Percentiles rank a stretch among this genome's conserved stretches.
phyloP scores from a whole-genome alignment of 768 basidiomycete species.

The Fomitopsis serialis region DNA sequence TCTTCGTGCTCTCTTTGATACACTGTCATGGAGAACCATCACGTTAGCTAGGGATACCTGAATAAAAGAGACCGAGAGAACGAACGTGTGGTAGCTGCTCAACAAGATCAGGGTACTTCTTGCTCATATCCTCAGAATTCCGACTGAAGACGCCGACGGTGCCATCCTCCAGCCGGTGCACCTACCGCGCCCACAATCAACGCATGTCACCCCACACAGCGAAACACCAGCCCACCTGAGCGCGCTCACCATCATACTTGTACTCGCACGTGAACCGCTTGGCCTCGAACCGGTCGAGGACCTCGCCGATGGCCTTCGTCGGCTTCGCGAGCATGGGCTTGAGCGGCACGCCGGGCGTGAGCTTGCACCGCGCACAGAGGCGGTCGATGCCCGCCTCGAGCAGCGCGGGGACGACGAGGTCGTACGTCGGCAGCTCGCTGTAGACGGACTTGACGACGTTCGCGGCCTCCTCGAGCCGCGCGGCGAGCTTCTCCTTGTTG shows the following conservation, averaged over 20 bases:
- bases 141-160: constrained; percentile 89
- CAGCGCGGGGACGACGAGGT: constrained; percentile 86
- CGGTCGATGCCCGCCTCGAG: constrained; percentile 71
- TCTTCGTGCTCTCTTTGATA: constrained; percentile 74
- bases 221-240: constrained; percentile 51
- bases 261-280: constrained; percentile 98
- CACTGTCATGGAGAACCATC: constrained; percentile 44
- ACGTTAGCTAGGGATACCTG: neutral
- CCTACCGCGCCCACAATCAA: constrained; percentile 31
- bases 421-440: constrained; percentile 92
- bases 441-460: constrained; percentile 85
- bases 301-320: constrained; percentile 97
- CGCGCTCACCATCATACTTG: constrained; percentile 98
- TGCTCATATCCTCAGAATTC: constrained; percentile 99
- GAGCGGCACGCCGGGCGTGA: constrained; percentile 92
- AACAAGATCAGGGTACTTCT: constrained; percentile 98
- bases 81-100: constrained; percentile 83
- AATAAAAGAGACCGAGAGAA: neutral
- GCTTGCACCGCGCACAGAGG: constrained; percentile 71
- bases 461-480: constrained; percentile 70
- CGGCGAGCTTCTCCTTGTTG: constrained; percentile 65
- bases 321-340: constrained; percentile 99
- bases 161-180: constrained; percentile 81
- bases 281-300: constrained; percentile 93
- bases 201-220: neutral